Evolutionary conservation across 2,329 filamentous ascomycete species (phyloP).

Genomic region (Diaporthe velutina): DNA sequence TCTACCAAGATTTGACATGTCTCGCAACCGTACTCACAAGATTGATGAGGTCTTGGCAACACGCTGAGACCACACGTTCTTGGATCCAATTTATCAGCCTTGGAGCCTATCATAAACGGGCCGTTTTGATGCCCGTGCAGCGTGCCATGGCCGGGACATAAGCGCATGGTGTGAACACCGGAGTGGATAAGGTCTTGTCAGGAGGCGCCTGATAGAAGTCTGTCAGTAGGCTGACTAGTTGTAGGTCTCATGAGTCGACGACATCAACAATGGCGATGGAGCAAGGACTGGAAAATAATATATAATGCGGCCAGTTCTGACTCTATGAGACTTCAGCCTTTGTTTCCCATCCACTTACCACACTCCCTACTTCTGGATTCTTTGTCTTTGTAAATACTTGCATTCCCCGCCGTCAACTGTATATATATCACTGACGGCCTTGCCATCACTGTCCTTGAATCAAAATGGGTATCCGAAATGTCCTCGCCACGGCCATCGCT

Average conservation of each 20-base stretch:
- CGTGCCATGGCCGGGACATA: constrained; percentile 1
- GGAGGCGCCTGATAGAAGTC: constrained; percentile 5
- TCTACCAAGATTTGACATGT: constrained; percentile 19
- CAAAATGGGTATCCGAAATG: constrained; percentile 12
- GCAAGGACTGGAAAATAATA: not conserved
- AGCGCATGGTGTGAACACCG: constrained; percentile 16
- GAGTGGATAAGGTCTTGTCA: constrained; percentile 1
- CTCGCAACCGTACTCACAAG: constrained; percentile 14
- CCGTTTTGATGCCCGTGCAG: constrained; percentile 28
- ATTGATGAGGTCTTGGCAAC: constrained; percentile 12
- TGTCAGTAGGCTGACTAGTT: constrained; percentile 8
- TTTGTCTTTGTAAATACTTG: not conserved
- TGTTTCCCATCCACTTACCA: not conserved
- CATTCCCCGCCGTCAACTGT: not conserved
- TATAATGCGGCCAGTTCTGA: not conserved
- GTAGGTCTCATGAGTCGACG: constrained; percentile 14
- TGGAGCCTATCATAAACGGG: constrained; percentile 10
- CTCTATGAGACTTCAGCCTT: not conserved
- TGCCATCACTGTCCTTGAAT: not conserved
- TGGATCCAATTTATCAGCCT: not conserved
- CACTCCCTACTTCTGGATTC: not conserved
- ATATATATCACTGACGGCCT: not conserved
- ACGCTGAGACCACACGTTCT: constrained; percentile 19
- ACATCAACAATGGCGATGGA: not conserved
- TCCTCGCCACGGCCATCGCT: constrained; percentile 11